Conservation (phyloP, 2,329 filamentous ascomycete species). For the Phyllosticta citrichinensis region DNA sequence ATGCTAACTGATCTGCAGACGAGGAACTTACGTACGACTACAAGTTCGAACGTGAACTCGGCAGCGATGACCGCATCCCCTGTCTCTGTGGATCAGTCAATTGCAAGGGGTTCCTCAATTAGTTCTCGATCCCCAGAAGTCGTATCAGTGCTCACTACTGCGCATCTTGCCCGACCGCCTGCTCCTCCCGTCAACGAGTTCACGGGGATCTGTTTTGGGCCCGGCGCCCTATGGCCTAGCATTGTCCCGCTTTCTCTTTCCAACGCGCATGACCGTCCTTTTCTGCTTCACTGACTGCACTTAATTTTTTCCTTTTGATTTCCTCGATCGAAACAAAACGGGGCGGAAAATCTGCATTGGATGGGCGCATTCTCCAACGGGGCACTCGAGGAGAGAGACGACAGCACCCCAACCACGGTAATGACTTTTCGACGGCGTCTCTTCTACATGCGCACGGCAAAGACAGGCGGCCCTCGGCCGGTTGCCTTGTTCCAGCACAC, state of each 20-base stretch:
- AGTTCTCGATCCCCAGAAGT: background rate
- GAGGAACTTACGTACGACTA: conserved; percentile 99
- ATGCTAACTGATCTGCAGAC: conserved; percentile 46
- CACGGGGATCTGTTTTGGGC: background rate
- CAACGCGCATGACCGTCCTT: background rate
- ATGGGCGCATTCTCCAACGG: background rate
- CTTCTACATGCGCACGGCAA: background rate
- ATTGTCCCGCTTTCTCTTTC: background rate
- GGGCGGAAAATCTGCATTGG: background rate
- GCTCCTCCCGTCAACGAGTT: background rate
- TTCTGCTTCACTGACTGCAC: background rate
- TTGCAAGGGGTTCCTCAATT: conserved; percentile 99
- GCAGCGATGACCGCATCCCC: conserved; percentile 88
- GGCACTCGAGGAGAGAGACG: background rate
- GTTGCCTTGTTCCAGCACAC: background rate
- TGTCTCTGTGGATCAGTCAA: conserved; percentile 93
- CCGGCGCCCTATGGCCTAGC: background rate
- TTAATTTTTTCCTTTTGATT: background rate
- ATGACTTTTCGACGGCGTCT: background rate
- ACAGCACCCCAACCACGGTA: background rate
- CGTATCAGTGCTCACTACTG: background rate
- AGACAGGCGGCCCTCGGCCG: background rate
- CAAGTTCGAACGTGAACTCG: conserved; percentile 97
- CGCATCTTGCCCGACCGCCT: background rate
- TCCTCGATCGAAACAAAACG: background rate